These are phyloP conservation scores for Astragalus membranaceus DNA, from an alignment of 306 rosid species.

Conservation along the genomic window DNA sequence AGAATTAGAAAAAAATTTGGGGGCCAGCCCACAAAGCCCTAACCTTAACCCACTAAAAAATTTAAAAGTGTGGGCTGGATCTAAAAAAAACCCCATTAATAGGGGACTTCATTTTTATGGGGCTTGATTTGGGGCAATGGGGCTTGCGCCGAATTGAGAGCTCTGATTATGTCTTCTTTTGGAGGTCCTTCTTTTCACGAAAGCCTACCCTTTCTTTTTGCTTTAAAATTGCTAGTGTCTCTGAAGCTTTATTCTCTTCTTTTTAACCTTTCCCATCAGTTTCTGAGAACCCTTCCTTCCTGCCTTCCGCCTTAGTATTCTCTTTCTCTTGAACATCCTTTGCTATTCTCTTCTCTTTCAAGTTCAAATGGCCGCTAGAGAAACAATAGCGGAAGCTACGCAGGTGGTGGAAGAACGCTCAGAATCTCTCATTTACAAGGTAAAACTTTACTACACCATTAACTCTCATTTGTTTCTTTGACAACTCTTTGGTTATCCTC, in stretches of 20 bases:
- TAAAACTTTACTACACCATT: conserved; percentile 14
- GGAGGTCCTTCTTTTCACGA: conserved; percentile 28
- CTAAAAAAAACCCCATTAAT: no score
- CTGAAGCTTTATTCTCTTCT: conserved; percentile 20
- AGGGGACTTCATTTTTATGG: no score
- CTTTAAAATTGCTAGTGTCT: background rate
- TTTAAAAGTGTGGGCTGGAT: no score
- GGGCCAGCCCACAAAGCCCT: no score
- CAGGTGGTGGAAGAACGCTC: conserved; percentile 28
- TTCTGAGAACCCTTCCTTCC: conserved; percentile 13
- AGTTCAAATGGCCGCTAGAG: conserved; percentile 54
- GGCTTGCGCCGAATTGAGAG: no score
- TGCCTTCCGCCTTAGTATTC: background rate
- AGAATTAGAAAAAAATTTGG: no score
- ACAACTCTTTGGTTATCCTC: background rate
- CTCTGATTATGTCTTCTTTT: background rate
- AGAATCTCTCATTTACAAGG: conserved; percentile 52
- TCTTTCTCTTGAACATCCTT: conserved; percentile 8
- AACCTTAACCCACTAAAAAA: no score
- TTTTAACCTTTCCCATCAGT: conserved; percentile 17
- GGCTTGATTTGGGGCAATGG: no score
- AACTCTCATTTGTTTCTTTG: background rate
- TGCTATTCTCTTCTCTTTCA: background rate
- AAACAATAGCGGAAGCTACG: conserved; percentile 29
- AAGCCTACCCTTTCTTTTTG: background rate